Evolutionary conservation across 805 yeast species (phyloP).

Genomic region (Kurtzmaniella fragi): DNA sequence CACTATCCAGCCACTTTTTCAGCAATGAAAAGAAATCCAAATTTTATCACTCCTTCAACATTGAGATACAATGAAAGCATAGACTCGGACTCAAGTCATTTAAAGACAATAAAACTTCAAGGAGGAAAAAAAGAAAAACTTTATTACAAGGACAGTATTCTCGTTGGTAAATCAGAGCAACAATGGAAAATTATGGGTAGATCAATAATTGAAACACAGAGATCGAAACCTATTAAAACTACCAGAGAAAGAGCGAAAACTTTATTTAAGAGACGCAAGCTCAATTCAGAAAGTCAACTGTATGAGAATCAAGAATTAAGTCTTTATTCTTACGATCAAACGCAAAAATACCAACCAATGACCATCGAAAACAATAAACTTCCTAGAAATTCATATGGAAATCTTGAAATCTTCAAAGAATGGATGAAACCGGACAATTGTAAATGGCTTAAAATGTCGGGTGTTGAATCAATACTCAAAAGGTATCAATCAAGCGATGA

Average conservation of each 20-base stretch:
- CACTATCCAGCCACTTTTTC: constrained; percentile 19
- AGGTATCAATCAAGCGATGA: constrained; percentile 7
- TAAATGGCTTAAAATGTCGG: constrained; percentile 19
- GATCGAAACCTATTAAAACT: constrained; percentile 13
- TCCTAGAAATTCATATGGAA: constrained; percentile 27
- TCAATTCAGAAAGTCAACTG: constrained; percentile 11
- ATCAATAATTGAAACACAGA: constrained; percentile 16
- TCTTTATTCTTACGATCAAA: constrained; percentile 24
- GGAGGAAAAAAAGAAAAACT: constrained; percentile 11
- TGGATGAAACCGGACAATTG: constrained; percentile 28
- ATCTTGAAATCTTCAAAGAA: constrained; percentile 23
- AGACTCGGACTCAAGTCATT: constrained; percentile 1
- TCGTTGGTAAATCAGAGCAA: constrained; percentile 24
- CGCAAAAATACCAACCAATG: constrained; percentile 18
- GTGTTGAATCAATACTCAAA: constrained; percentile 16
- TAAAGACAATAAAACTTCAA: constrained; percentile 6
- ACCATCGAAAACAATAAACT: constrained; percentile 6
- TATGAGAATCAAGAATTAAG: constrained; percentile 15
- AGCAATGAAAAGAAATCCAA: constrained; percentile 23
- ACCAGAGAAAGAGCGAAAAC: constrained; percentile 19
- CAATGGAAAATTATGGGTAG: constrained; percentile 34
- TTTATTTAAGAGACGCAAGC: constrained; percentile 13
- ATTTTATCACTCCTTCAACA: constrained; percentile 16
- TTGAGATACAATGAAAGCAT: constrained; percentile 24
- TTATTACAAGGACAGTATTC: constrained; percentile 15